Base-by-base conservation (phyloP, 2,329 filamentous ascomycete genomes). In the Cladosporium velox region DNA sequence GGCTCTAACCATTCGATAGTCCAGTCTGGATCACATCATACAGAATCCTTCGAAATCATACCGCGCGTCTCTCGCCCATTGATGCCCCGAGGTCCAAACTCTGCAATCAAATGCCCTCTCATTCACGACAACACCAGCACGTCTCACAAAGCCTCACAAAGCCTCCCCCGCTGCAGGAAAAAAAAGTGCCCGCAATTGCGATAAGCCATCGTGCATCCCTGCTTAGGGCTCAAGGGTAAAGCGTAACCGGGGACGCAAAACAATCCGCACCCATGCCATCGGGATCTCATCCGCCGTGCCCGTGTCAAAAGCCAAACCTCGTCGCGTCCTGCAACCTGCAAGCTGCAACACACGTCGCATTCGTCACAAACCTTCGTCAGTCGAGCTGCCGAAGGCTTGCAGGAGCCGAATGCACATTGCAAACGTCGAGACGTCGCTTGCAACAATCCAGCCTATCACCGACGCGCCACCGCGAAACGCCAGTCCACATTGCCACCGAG, bases 401-500 rank as follows among this genome's bases (percentile, higher is more conserved):
- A 52, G 59, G 44, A 52, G 59, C 59, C 47, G 59, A n/a, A 35
- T 11, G 21, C 15, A 28, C 59, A 49, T 41, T 18, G 38, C 38
- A 44, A 11, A 47, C n/a, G n/a, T 47, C 28, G 28, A 12, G 11
- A 14, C 34, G 34, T 35, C 41, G 41, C 41, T 47, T 21, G 6
- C n/a, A 21, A 47, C 41, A 47, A 21, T 4, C 6, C 41, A 11
- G 57, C 34, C 34, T 59, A 24, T 41, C 34, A 24, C 14, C 41
- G 24, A 7, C 14, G 24, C 41, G 15, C 24, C 12, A 12, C 24
- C 44, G 34, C 57, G 15, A 52, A 14, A 52, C 49, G 30, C 28
- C 52, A n/a, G 52, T 57, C 52, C 52, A 57, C 52, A 57, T 35
- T 57, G 52, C 52, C 52, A 30, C 52, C 52, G 52, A 57, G 24